Evolutionary conservation across 148 eudicot species (phyloP), one percentile per base, ranked within the genome.

Genomic region (Camellia sinensis): DNA sequence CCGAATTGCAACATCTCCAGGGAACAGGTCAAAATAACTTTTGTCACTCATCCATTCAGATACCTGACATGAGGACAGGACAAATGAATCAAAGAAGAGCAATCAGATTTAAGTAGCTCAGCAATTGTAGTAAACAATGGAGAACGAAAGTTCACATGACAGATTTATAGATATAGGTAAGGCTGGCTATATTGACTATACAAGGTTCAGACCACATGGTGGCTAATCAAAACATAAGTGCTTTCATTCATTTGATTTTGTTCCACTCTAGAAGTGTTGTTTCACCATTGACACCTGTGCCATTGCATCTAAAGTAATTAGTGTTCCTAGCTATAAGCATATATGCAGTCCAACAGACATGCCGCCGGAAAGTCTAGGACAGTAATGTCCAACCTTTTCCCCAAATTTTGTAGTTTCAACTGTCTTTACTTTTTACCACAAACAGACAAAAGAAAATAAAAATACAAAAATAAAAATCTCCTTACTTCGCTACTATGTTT

Each of bases 1-100:
- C 54, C 45, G 86, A 73, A 85, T 19, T 7, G 86, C 90, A 72
- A 68, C 44, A 46, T 77, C 81, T 54, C 67, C 80, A 19, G 81
- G 66, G 29, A 21, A 22, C 29, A 57, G 66, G 5, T 53, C 46
- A 67, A 45, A 19, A 14, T 56, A 29, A 3, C 15, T 13, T 60
- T 10, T 71, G 13, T 72, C 64, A 22, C 22, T 17, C 81, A 84
- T 80, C 83, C 83, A 84, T 77, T 84, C 81, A 44, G 78, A 84
- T 5, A 80, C 9, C 86, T 76, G 60, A 43, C 14, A 77, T 15
- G 2, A 67, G 68, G 6, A 15, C 50, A 46, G 45, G 43, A 11
- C 14, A 75, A 60, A 8, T 8, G 21, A 53, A 63, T 29, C 10
- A 22, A 60, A 61, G 45, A 19, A 7, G 2, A 22, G 18, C 9